phyloP scores from a whole-genome alignment of 805 yeast species.

The Yamadazyma kitorensis region DNA sequence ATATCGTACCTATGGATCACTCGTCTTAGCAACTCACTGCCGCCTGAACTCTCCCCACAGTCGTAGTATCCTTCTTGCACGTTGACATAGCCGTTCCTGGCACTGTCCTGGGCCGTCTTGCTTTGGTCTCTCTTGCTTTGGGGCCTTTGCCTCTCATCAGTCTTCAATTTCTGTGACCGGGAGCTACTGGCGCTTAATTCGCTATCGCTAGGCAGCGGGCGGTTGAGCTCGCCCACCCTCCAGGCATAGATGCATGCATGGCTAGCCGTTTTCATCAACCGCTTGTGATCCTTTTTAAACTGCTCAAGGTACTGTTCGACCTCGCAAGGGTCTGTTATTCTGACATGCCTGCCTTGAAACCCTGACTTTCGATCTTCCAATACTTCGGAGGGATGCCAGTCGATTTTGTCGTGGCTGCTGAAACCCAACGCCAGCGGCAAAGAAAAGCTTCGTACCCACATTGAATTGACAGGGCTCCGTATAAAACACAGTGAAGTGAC shows the following conservation, averaged over 20 bases:
- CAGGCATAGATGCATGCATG: conserved; percentile 78
- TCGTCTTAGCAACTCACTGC: conserved; percentile 51
- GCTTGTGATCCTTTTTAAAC: conserved; percentile 45
- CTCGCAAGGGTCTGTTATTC: conserved; percentile 36
- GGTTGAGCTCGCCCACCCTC: conserved; percentile 45
- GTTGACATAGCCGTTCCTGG: conserved; percentile 15
- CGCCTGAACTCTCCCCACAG: conserved; percentile 77
- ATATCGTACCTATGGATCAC: conserved; percentile 49
- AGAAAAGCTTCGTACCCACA: no score
- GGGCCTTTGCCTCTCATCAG: background rate
- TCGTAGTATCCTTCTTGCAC: conserved; percentile 62
- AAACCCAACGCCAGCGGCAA: no score
- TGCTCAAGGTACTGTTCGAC: conserved; percentile 41
- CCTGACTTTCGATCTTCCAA: conserved; percentile 54
- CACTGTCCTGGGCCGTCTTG: background rate
- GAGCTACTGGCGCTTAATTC: no score
- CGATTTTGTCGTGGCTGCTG: background rate
- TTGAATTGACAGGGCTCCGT: no score
- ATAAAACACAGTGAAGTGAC: no score
- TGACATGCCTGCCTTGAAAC: conserved; percentile 61
- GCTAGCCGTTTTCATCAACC: conserved; percentile 50
- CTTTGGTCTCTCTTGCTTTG: background rate
- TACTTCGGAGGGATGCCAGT: conserved; percentile 30
- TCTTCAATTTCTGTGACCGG: no score
- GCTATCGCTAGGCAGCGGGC: no score